These are phyloP conservation scores for Madurella fahalii DNA, from an alignment of 2,329 filamentous ascomycete genomes.

Conservation along the genomic window DNA sequence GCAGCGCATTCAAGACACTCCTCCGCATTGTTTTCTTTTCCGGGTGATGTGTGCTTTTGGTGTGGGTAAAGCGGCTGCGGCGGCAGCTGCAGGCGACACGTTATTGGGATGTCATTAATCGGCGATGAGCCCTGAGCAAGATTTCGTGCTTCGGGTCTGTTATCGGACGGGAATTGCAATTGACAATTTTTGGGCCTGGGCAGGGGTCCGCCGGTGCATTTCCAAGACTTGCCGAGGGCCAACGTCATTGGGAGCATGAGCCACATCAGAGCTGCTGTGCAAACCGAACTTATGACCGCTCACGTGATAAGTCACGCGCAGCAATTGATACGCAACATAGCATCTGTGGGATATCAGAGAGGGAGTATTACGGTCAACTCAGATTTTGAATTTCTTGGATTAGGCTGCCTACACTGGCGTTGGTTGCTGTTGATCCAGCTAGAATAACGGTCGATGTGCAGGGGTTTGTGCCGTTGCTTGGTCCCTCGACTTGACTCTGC, in stretches of 20 bases:
- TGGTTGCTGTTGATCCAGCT: too few relatives aligned
- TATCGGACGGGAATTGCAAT: conserved; percentile 19
- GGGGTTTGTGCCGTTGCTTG: neutral
- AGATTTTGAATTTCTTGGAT: too few relatives aligned
- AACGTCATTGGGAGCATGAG: conserved; percentile 10
- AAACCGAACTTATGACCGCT: neutral
- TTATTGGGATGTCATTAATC: conserved; percentile 1
- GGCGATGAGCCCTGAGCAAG: neutral
- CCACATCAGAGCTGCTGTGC: neutral
- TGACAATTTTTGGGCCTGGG: conserved; percentile 12
- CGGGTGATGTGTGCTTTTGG: neutral
- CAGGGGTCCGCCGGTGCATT: conserved; percentile 7
- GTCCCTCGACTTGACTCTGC: neutral
- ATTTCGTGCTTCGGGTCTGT: neutral
- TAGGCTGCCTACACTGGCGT: too few relatives aligned
- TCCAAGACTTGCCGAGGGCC: conserved; percentile 11
- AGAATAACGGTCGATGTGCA: neutral
- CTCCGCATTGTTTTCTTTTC: conserved; percentile 21
- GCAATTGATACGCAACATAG: too few relatives aligned
- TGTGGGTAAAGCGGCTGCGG: neutral
- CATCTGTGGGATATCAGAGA: too few relatives aligned
- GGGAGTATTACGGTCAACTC: too few relatives aligned
- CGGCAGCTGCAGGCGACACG: neutral
- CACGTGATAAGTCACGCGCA: neutral
- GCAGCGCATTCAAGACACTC: conserved; percentile 20